phyloP scores from a whole-genome alignment of 2,329 filamentous ascomycete species.

The Torrubiellomyces zombiae region DNA sequence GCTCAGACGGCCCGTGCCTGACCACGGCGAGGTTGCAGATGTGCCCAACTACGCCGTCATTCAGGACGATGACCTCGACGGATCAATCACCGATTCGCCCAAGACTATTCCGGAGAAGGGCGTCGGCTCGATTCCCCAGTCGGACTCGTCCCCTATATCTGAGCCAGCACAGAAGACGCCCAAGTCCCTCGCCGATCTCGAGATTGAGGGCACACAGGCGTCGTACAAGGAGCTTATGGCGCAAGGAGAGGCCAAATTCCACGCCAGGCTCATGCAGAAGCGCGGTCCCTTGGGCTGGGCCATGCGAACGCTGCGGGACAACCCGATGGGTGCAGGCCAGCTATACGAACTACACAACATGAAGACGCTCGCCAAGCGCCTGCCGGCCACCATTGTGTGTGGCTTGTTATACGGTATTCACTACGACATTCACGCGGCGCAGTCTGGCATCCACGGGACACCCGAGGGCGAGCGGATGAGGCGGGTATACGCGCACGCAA shows the following conservation, averaged over 20 bases:
- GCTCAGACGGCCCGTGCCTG: conserved; percentile 38
- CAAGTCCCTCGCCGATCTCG: conserved; percentile 23
- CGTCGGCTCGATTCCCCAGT: conserved; percentile 9
- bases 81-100: conserved; percentile 18
- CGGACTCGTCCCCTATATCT: conserved; percentile 7
- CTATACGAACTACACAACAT: conserved; percentile 64
- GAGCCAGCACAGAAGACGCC: no score
- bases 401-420: conserved; percentile 56
- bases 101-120: conserved; percentile 16
- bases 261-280: conserved; percentile 44
- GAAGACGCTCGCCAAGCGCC: conserved; percentile 40
- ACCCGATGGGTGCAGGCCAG: conserved; percentile 54
- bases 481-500: conserved; percentile 45
- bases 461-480: conserved; percentile 13
- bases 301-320: conserved; percentile 59
- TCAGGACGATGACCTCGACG: conserved; percentile 37
- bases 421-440: conserved; percentile 56
- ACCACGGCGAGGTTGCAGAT: conserved; percentile 32
- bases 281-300: conserved; percentile 62
- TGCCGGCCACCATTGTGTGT: conserved; percentile 49
- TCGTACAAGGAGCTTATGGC: conserved; percentile 44
- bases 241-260: conserved; percentile 39
- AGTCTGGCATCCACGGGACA: conserved; percentile 7
- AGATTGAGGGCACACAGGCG: conserved; percentile 34
- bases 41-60: conserved; percentile 67